phyloP scores from a whole-genome alignment of 768 basidiomycete genomes.

The Agaricus subrufescens region DNA sequence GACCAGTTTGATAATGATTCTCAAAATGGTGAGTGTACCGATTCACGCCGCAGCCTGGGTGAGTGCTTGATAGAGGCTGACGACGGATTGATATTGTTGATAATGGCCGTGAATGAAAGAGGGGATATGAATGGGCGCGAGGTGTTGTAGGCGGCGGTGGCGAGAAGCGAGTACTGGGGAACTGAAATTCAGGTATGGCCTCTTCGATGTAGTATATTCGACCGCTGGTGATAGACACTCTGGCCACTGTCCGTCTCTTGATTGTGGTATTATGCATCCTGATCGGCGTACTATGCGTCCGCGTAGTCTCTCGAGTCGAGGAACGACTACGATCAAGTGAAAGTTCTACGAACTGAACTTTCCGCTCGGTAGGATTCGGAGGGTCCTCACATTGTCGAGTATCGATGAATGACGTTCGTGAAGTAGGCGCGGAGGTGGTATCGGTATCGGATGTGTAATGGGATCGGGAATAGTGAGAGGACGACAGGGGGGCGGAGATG shows the following conservation, averaged over 20 bases:
- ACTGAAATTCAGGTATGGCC: not conserved
- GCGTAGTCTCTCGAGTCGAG: not conserved
- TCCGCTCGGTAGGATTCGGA: not conserved
- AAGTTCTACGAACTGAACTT: slow-evolving; percentile 5
- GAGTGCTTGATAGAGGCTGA: not conserved
- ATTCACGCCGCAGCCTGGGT: not conserved
- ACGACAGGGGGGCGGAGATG: slow-evolving; percentile 6
- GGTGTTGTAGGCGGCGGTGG: slow-evolving; percentile 1
- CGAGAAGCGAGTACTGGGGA: not conserved
- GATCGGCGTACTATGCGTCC: not conserved
- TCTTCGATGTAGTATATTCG: slow-evolving; percentile 7
- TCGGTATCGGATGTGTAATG: not conserved
- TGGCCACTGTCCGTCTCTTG: not conserved
- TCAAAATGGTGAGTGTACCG: not conserved
- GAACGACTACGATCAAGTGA: too few species aligned
- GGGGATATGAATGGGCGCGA: not conserved
- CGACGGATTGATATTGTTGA: not conserved
- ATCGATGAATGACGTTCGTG: not conserved
- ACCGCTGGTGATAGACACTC: slow-evolving; percentile 4
- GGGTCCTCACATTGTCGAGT: not conserved
- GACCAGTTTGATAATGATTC: not conserved
- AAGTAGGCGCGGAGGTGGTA: not conserved
- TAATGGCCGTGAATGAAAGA: not conserved
- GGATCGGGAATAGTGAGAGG: not conserved
- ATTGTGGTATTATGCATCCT: not conserved